These are phyloP conservation scores for Bidens hawaiensis DNA, from an alignment of 140 eudicot genomes.

Conservation along the genomic window DNA sequence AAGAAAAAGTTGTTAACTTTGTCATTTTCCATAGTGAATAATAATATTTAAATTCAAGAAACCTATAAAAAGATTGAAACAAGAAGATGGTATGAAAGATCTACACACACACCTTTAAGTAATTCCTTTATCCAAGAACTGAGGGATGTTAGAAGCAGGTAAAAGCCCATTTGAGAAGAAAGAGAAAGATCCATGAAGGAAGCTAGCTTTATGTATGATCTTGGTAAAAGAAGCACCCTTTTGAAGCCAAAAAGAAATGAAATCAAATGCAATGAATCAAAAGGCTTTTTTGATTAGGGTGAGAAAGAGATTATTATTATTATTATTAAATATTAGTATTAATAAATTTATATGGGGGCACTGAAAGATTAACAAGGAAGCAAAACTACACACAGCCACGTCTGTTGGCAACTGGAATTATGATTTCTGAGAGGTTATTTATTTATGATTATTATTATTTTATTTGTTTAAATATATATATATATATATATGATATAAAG, in stretches of 20 bases:
- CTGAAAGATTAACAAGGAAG: constrained; percentile 26
- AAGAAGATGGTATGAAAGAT: constrained; percentile 17
- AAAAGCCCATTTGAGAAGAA: constrained; percentile 30
- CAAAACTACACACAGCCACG: constrained; percentile 43
- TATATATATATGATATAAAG: too few species aligned
- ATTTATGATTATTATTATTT: background rate
- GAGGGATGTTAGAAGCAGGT: constrained; percentile 38
- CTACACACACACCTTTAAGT: too few species aligned
- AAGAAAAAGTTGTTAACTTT: constrained; percentile 12
- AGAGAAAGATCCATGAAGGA: constrained; percentile 24
- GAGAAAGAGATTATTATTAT: constrained; percentile 14
- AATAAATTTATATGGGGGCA: constrained; percentile 23
- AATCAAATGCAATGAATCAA: constrained; percentile 53
- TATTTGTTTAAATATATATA: background rate
- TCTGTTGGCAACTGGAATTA: constrained; percentile 19
- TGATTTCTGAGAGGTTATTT: constrained; percentile 8
- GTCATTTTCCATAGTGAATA: constrained; percentile 30
- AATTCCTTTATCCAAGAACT: constrained; percentile 32
- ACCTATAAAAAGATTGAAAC: background rate
- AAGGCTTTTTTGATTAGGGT: constrained; percentile 11
- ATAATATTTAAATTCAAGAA: constrained; percentile 17
- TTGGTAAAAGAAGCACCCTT: constrained; percentile 34
- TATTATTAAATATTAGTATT: constrained; percentile 19
- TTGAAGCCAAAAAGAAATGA: constrained; percentile 34
- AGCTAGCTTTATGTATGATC: constrained; percentile 10